These are phyloP conservation scores for Croton laevigatus DNA, from an alignment of 441 rosid species.

Conservation along the genomic window DNA sequence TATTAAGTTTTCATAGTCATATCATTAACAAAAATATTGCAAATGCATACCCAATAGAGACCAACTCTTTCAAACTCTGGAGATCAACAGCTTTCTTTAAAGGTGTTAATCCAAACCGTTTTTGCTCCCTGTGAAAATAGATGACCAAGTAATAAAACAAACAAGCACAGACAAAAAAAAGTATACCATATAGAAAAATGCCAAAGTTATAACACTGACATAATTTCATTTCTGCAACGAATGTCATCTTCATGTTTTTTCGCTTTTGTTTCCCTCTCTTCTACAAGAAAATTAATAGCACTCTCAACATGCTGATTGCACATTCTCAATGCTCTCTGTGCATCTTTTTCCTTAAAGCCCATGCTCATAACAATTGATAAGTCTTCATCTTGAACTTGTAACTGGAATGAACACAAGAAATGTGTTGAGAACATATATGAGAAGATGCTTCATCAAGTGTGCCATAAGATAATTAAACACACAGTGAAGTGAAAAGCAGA, in stretches of 20 bases:
- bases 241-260: constrained; percentile 50
- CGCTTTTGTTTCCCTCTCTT: constrained; percentile 60
- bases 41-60: constrained; percentile 62
- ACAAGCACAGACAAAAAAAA: constrained; percentile 8
- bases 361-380: constrained; percentile 68
- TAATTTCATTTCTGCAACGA: constrained; percentile 49
- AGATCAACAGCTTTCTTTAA: constrained; percentile 73
- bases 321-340: constrained; percentile 76
- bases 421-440: background rate
- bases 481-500: background rate
- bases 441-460: background rate
- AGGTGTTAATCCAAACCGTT: constrained; percentile 73
- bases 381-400: constrained; percentile 73
- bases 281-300: constrained; percentile 72
- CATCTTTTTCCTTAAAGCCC: constrained; percentile 73
- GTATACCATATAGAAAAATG: background rate
- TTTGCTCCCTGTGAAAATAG: constrained; percentile 66
- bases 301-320: constrained; percentile 63
- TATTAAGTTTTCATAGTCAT: background rate
- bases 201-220: constrained; percentile 30
- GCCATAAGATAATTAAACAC: background rate
- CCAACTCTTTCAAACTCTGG: constrained; percentile 53
- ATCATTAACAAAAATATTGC: background rate
- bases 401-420: constrained; percentile 39
- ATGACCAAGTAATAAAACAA: constrained; percentile 16